Evolutionary conservation across 1,139 yeast genomes (phyloP).

Genomic region (Diutina siamensis): DNA sequence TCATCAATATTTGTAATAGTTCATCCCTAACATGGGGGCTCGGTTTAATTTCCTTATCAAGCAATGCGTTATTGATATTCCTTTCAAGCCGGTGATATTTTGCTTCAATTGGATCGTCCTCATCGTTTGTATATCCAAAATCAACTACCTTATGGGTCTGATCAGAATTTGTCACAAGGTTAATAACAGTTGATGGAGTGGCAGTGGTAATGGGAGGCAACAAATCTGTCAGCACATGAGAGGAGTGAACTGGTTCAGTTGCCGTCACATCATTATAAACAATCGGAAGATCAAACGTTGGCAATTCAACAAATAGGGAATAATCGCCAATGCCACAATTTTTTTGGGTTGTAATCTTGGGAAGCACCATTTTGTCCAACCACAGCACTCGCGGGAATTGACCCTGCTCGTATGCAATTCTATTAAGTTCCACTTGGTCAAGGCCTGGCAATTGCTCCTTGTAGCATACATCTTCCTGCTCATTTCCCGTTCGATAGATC

Average conservation of each 20-base stretch:
- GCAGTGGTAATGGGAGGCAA: no score
- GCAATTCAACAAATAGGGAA: neutral
- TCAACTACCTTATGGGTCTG: neutral
- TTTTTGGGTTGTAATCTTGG: slow-evolving; percentile 24
- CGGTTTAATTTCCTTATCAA: slow-evolving; percentile 83
- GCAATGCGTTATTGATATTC: slow-evolving; percentile 56
- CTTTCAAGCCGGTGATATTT: slow-evolving; percentile 80
- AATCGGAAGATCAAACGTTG: neutral
- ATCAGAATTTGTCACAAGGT: neutral
- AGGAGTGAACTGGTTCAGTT: neutral
- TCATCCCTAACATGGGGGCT: slow-evolving; percentile 75
- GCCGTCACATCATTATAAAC: neutral
- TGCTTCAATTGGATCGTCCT: slow-evolving; percentile 67
- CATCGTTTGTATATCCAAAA: neutral
- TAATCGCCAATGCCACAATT: neutral
- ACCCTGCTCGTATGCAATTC: slow-evolving; percentile 45
- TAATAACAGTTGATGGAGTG: neutral
- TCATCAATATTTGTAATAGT: slow-evolving; percentile 51
- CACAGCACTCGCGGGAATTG: slow-evolving; percentile 54
- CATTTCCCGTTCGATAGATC: slow-evolving; percentile 9
- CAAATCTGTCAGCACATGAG: no score
- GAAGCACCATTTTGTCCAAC: slow-evolving; percentile 62
- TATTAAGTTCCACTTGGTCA: neutral
- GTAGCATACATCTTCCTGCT: neutral
- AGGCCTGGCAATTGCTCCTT: neutral